Evolutionary conservation across 495 filamentous ascomycete species (phyloP).

Genomic region (Penicillium crystallinum): DNA sequence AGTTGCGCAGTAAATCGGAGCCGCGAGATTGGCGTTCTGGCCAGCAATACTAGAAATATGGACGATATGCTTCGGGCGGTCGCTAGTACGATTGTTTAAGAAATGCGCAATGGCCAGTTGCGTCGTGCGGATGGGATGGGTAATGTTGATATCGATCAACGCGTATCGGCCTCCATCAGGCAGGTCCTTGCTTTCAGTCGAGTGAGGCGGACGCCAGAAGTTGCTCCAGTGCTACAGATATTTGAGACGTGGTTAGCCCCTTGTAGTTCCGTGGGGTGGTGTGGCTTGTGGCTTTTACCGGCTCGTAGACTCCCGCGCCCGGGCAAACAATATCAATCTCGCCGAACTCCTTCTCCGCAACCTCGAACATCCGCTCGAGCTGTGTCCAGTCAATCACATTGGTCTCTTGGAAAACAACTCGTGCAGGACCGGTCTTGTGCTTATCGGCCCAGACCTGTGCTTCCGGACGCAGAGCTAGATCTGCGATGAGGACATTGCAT

Average conservation of each 20-base stretch:
- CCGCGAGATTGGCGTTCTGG: constrained; percentile 44
- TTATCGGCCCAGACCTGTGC: constrained; percentile 52
- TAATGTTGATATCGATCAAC: constrained; percentile 60
- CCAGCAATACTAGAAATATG: constrained; percentile 61
- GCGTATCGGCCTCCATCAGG: constrained; percentile 47
- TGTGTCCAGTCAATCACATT: constrained; percentile 59
- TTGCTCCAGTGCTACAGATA: constrained; percentile 48
- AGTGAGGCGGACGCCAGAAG: constrained; percentile 60
- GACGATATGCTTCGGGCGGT: constrained; percentile 46
- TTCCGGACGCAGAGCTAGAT: constrained; percentile 59
- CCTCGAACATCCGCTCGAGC: constrained; percentile 53
- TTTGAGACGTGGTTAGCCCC: not conserved
- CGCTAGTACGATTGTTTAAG: constrained; percentile 28
- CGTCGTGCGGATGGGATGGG: constrained; percentile 62
- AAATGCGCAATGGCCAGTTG: constrained; percentile 62
- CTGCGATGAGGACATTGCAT: constrained; percentile 64
- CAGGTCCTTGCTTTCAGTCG: constrained; percentile 43
- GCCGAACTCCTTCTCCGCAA: constrained; percentile 50
- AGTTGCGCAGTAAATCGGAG: constrained; percentile 56
- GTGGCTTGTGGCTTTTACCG: constrained; percentile 32
- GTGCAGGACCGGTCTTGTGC: constrained; percentile 36
- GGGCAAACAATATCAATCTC: constrained; percentile 61
- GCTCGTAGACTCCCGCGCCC: constrained; percentile 66
- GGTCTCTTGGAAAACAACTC: constrained; percentile 57
- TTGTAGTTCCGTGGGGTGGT: too few species aligned